These are phyloP conservation scores for Jaltomata sinuosa DNA, from an alignment of 257 asterid genomes.

Conservation along the genomic window DNA sequence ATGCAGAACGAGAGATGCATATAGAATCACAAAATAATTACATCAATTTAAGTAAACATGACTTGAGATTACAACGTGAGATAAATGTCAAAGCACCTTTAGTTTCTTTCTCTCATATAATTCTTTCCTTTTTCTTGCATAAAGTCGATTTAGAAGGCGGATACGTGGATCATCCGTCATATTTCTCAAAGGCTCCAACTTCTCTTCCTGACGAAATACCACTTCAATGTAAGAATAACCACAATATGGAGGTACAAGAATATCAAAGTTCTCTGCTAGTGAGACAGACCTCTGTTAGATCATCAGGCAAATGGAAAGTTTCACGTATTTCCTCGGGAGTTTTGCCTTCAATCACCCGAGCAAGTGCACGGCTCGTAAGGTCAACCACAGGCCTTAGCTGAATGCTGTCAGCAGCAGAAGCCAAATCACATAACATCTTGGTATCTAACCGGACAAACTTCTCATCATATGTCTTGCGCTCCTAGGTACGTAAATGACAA, in stretches of 20 bases:
- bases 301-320: conserved; percentile 40
- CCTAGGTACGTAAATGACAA: conserved; percentile 12
- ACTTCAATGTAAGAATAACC: not conserved
- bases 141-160: conserved; percentile 33
- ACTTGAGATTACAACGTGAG: not conserved
- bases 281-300: conserved; percentile 34
- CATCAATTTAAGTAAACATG: not conserved
- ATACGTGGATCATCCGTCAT: conserved; percentile 43
- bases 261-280: not conserved
- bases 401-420: conserved; percentile 47
- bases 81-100: conserved; percentile 19
- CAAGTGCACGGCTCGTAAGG: conserved; percentile 42
- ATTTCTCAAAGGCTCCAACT: conserved; percentile 38
- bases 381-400: conserved; percentile 38
- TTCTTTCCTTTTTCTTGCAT: conserved; percentile 40
- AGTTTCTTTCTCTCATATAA: conserved; percentile 24
- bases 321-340: conserved; percentile 42
- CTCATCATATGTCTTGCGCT: conserved; percentile 37
- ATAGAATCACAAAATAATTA: not conserved
- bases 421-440: conserved; percentile 30
- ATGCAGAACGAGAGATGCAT: not conserved
- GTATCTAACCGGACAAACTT: conserved; percentile 32
- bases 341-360: conserved; percentile 44
- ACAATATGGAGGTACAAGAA: not conserved
- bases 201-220: conserved; percentile 31